Evolutionary conservation across 345 rosid species (phyloP).

Genomic region (Bretschneidera sinensis): DNA sequence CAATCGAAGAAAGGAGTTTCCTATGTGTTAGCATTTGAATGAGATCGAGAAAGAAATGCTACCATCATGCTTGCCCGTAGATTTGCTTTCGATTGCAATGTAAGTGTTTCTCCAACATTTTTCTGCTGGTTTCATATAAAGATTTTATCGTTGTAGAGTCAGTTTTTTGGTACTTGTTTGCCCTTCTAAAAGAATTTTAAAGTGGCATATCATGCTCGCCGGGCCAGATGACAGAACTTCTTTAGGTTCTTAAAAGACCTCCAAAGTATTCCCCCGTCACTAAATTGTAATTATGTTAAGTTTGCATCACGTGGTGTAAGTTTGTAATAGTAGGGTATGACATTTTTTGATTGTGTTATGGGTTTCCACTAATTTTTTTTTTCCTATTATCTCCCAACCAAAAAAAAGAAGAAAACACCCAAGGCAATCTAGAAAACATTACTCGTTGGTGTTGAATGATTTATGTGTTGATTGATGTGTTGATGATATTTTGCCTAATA

Average conservation of each 20-base stretch:
- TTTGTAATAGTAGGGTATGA: neutral
- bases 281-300: slow-evolving; percentile 4
- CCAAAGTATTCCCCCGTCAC: too few relatives aligned
- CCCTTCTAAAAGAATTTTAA: neutral
- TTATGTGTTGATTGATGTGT: too few relatives aligned
- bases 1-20: slow-evolving; percentile 69
- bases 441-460: neutral
- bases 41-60: slow-evolving; percentile 82
- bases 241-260: neutral
- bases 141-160: neutral
- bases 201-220: slow-evolving; percentile 26
- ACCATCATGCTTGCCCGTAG: slow-evolving; percentile 91
- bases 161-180: neutral
- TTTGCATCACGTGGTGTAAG: neutral
- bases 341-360: neutral
- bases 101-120: slow-evolving; percentile 29
- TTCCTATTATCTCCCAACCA: neutral
- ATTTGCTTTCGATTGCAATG: slow-evolving; percentile 96
- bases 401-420: too few relatives aligned
- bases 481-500: too few relatives aligned
- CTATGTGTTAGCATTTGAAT: slow-evolving; percentile 82
- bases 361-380: neutral
- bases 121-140: neutral
- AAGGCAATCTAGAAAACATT: neutral
- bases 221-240: slow-evolving; percentile 32